Base-by-base conservation (phyloP, 2,329 filamentous ascomycete species). In the Cadophora sp. region DNA sequence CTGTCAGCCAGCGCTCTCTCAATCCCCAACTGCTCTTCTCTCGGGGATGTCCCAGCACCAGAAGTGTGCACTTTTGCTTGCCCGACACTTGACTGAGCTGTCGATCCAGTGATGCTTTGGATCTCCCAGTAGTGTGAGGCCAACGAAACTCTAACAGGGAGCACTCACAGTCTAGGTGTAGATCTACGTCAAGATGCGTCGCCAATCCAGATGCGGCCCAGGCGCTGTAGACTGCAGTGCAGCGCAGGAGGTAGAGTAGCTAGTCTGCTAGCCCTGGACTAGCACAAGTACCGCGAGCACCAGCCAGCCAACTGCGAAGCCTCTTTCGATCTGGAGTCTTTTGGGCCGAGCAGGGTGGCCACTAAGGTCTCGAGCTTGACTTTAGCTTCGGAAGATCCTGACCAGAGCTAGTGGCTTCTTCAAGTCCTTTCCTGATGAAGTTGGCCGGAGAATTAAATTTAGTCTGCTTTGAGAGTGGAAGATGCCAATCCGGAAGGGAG, bases 101-200 rank as follows among this genome's bases (percentile, higher is more conserved):
- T 62, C 51, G 65, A 69, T 65, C 58, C 62, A 69, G 67, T 60
- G 51, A 66, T 65, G 50, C 41, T 65, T 62, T 39, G 60, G 65
- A 69, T 67, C 67, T 64, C 41, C 65, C 62, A 63, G 62, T 69
- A 64, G 62, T 65, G 56, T 51, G 59, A 53, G 14, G 24, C 41
- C 50, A 64, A 27, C 39, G 51, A 50, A 51, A 65, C 47, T 62
- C 62, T 65, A 62, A 65, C 61, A 69, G 53, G 64, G 67, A 36
- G 50, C 33, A 50, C 22, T 53, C 60, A 63, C 18, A 61, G 62
- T 62, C 65, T 24, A 24, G 62, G 41, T 39, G 53, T 18, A 63
- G 68, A 70, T 70, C 68, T 64, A 66, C 68, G 66, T 70, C 68
- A 70, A 66, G 59, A 61, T 59, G 50, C 36, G 41, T 56, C 50